Percentiles rank a stretch among this genome's conserved stretches.
Conservation (phyloP, 1,284 basidiomycete genomes). For the Fistulinella staudtii region DNA sequence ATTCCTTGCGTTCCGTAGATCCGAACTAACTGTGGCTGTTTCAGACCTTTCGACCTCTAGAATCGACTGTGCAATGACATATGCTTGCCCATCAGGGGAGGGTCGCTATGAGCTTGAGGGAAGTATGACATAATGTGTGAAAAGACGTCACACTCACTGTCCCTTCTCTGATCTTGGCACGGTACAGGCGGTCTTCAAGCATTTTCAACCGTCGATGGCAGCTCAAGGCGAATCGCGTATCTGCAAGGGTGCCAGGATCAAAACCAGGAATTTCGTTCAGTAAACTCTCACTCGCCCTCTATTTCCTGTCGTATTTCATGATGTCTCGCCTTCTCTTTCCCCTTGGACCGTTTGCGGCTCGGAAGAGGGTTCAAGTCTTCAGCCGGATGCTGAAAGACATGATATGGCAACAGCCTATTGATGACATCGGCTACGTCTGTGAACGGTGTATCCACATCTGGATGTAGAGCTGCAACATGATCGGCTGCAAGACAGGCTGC, state of each 20-base stretch:
- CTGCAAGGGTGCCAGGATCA: constrained; percentile 35
- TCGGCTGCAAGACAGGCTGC: constrained; percentile 54
- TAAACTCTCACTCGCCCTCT: constrained; percentile 35
- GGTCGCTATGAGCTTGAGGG: constrained; percentile 42
- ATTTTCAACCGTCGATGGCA: constrained; percentile 55
- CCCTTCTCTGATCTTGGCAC: constrained; percentile 48
- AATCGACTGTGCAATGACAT: constrained; percentile 56
- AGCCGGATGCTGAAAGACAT: constrained; percentile 68
- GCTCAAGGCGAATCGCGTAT: constrained; percentile 64
- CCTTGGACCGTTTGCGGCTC: constrained; percentile 45
- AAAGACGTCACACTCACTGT: constrained; percentile 42
- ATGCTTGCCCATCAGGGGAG: constrained; percentile 57
- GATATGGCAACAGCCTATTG: constrained; percentile 67
- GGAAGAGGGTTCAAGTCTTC: no score
- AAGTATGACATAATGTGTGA: constrained; percentile 4
- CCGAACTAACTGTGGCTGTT: constrained; percentile 49
- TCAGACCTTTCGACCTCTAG: constrained; percentile 64
- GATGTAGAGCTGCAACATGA: constrained; percentile 54
- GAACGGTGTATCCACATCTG: constrained; percentile 68
- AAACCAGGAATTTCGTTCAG: background rate
- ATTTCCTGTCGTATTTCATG: constrained; percentile 49
- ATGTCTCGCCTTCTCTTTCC: constrained; percentile 51
- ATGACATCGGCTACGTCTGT: constrained; percentile 55
- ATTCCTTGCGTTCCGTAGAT: constrained; percentile 56
- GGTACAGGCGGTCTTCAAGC: constrained; percentile 56